A percentile compares a stretch with the other conserved stretches of the same genome.
phyloP scores from a whole-genome alignment of 108 stramenopile species.

The Conticribra guillardii region DNA sequence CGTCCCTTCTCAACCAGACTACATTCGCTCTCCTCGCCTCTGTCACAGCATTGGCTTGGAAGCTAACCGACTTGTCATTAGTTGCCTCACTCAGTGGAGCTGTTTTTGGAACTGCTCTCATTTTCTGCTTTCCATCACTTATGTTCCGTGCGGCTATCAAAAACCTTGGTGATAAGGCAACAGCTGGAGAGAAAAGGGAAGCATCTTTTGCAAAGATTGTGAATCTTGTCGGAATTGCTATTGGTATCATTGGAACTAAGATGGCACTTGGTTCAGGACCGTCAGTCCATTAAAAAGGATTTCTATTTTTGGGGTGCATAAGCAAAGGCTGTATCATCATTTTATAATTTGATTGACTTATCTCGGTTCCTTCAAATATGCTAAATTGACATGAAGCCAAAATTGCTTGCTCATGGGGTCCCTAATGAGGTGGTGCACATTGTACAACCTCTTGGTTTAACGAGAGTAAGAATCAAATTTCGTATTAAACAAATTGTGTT shows the following conservation, averaged over 20 bases:
- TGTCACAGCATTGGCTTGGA: constrained; percentile 71
- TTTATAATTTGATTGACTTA: no score
- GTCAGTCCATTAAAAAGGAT: not conserved
- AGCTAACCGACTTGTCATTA: constrained; percentile 83
- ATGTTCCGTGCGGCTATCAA: constrained; percentile 69
- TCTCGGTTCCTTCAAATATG: no score
- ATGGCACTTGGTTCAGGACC: constrained; percentile 25
- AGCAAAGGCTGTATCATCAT: no score
- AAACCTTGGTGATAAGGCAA: constrained; percentile 68
- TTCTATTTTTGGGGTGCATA: no score
- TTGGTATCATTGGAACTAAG: constrained; percentile 75
- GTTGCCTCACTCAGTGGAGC: constrained; percentile 95
- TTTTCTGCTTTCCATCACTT: constrained; percentile 48
- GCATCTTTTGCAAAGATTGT: constrained; percentile 66
- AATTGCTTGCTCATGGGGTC: no score
- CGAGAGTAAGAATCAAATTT: no score
- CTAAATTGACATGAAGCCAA: no score
- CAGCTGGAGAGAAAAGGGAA: constrained; percentile 60
- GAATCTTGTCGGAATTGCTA: constrained; percentile 67
- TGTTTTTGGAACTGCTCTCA: constrained; percentile 85
- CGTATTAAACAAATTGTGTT: no score
- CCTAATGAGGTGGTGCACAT: no score
- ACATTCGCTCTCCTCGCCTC: constrained; percentile 64
- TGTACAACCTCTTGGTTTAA: no score
- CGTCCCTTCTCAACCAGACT: constrained; percentile 56